Base-by-base conservation (phyloP, 192 early-diverging fungal genomes). In the Coemansia biformis region DNA sequence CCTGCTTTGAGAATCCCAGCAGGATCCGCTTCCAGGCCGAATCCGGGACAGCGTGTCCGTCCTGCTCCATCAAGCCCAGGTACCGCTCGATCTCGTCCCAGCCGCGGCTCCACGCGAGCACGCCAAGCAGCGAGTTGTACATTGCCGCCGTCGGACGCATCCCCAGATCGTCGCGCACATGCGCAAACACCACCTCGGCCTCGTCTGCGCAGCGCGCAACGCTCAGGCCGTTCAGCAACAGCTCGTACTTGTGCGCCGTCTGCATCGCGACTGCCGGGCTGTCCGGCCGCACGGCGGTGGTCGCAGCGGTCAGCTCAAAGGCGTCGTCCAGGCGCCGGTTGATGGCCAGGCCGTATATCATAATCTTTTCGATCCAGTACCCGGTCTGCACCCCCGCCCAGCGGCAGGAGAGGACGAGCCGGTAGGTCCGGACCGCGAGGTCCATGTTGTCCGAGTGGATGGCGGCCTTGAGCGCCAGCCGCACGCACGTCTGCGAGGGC, bases 341-440 rank as follows among this genome's bases (percentile, higher is more conserved):
- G n/a, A 57, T 58, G 10, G 62, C 62, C 49, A 73, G 43, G n/a
- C 69, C 69, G 46, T 73, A 65, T 8, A 73, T 33, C 43, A 73
- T 54, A n/a, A 63, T 34, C 33, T 61, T 64, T 14, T 73, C 62
- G 4, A 63, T 46, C 69, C 69, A 73, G 37, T 48, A 65, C 3
- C 69, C 69, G 18, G 45, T 26, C 28, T 30, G 30, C 12, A 73
- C 44, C 1, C 35, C 40, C 1, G 26, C 19, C 69, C 69, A 73
- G 7, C 35, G 38, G 21, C 38, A 35, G 30, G 54, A 32, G 15
- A 73, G 38, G 7, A 73, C 54, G 32, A 36, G 21, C 37, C 46
- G 48, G 33, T 73, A 73, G 4, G 62, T 65, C 8, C 26, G 34
- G 0, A 49, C 54, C 10, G 69, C 69, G 18, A 73, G 35, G 4